Conservation (phyloP, 2,329 filamentous ascomycete species). For the Chaetomium globosum region DNA sequence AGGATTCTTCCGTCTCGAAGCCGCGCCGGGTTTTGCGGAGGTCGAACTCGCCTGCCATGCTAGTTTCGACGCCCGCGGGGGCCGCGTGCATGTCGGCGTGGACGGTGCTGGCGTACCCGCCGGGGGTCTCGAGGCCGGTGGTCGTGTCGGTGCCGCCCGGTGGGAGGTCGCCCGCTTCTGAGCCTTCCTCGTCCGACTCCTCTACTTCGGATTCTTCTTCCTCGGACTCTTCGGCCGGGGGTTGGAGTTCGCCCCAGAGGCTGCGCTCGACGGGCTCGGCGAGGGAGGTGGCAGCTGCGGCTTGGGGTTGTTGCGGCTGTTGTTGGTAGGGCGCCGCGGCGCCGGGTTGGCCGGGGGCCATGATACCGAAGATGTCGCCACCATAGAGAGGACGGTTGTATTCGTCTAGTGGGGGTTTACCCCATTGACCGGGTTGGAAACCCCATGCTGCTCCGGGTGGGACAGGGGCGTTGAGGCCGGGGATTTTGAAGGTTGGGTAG, state of each 20-base stretch:
- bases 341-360: slow-evolving; percentile 42
- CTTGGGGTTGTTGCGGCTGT: slow-evolving; percentile 31
- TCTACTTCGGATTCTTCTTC: slow-evolving; percentile 70
- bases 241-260: slow-evolving; percentile 90
- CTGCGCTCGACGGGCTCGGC: slow-evolving; percentile 83
- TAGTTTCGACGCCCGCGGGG: slow-evolving; percentile 69
- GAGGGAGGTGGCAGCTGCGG: slow-evolving; percentile 43
- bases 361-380: slow-evolving; percentile 89
- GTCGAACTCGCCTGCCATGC: slow-evolving; percentile 83
- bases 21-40: slow-evolving; percentile 84
- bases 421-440: slow-evolving; percentile 92
- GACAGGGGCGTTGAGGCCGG: slow-evolving; percentile 89
- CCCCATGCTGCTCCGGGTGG: slow-evolving; percentile 90
- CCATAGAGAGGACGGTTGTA: slow-evolving; percentile 89
- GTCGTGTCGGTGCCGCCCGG: slow-evolving; percentile 71
- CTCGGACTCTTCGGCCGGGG: slow-evolving; percentile 72
- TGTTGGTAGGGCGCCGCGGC: slow-evolving; percentile 33
- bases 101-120: slow-evolving; percentile 76
- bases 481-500: slow-evolving; percentile 92
- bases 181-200: slow-evolving; percentile 58
- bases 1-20: slow-evolving; percentile 81
- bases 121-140: slow-evolving; percentile 76
- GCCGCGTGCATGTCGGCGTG: slow-evolving; percentile 75
- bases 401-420: slow-evolving; percentile 93
- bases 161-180: slow-evolving; percentile 69